Evolutionary conservation across 257 asterid species (phyloP).

Genomic region (Nicotiana attenuata): DNA sequence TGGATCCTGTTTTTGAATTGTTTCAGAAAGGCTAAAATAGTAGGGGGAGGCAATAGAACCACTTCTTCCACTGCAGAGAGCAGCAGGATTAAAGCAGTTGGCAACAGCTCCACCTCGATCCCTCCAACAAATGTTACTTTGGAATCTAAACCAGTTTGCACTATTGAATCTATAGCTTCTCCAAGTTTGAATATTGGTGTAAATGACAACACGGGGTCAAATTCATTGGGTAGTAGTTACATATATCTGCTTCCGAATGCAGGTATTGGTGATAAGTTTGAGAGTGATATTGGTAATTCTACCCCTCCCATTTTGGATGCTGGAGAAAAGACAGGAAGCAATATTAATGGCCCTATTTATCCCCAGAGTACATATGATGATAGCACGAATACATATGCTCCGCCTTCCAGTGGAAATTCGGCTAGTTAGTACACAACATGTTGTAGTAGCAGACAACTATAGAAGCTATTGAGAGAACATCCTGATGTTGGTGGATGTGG

Average conservation of each 20-base stretch:
- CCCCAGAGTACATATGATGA: constrained; percentile 23
- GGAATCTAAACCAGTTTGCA: constrained; percentile 19
- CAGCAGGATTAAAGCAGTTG: constrained; percentile 29
- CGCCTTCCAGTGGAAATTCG: constrained; percentile 37
- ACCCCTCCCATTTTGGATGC: constrained; percentile 23
- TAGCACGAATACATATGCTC: constrained; percentile 30
- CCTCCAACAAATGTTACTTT: constrained; percentile 11
- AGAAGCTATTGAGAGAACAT: too few relatives aligned
- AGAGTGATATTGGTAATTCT: constrained; percentile 26
- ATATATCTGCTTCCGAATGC: constrained; percentile 25
- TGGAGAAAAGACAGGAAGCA: constrained; percentile 23
- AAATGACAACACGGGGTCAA: not conserved
- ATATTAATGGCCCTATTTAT: constrained; percentile 22
- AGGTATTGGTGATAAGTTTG: constrained; percentile 24
- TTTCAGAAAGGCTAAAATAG: constrained; percentile 77
- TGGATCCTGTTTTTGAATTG: not conserved
- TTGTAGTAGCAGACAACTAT: not conserved
- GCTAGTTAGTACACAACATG: constrained; percentile 11
- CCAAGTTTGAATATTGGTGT: constrained; percentile 26
- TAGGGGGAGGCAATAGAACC: constrained; percentile 40
- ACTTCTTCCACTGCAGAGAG: constrained; percentile 26
- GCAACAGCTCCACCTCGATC: constrained; percentile 24
- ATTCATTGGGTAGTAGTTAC: constrained; percentile 18
- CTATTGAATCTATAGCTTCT: constrained; percentile 17
- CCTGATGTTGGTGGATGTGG: too few relatives aligned